These are phyloP conservation scores for Candolleomyces aberdarensis DNA, from an alignment of 768 basidiomycete genomes.

Conservation along the genomic window DNA sequence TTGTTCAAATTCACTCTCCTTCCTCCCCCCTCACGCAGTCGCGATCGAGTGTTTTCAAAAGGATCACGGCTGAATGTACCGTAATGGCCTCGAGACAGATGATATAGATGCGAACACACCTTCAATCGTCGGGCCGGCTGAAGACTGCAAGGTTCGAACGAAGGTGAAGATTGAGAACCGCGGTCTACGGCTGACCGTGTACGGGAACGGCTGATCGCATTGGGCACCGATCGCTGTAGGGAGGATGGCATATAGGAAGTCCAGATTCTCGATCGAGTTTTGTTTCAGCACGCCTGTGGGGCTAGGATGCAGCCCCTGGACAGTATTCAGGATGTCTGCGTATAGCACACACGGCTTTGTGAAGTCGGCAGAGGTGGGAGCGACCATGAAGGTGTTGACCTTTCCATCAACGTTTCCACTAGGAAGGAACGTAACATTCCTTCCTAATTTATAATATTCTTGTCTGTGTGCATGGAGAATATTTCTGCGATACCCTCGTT, in stretches of 20 bases:
- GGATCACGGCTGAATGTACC: no score
- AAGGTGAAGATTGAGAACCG: no score
- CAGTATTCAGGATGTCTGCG: conserved; percentile 15
- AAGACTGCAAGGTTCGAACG: no score
- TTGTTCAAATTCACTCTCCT: no score
- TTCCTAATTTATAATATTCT: no score
- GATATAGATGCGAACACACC: no score
- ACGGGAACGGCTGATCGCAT: conserved; percentile 11
- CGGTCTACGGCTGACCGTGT: not conserved
- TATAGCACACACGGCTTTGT: conserved; percentile 12
- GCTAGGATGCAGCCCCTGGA: conserved; percentile 15
- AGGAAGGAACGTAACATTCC: conserved; percentile 11
- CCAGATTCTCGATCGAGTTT: conserved; percentile 10
- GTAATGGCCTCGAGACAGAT: no score
- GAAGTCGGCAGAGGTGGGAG: conserved; percentile 8
- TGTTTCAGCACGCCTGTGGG: conserved; percentile 10
- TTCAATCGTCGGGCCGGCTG: no score
- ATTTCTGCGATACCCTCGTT: not conserved
- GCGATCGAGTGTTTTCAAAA: no score
- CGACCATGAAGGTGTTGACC: conserved; percentile 11
- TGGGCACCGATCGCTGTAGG: not conserved
- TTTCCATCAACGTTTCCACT: conserved; percentile 12
- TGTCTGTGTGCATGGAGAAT: conserved; percentile 8
- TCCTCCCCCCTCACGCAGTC: no score
- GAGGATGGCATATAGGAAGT: conserved; percentile 1